Percentiles rank a stretch among this genome's conserved stretches.
phyloP scores from a whole-genome alignment of 129 eudicot species.

The Silybum marianum region DNA sequence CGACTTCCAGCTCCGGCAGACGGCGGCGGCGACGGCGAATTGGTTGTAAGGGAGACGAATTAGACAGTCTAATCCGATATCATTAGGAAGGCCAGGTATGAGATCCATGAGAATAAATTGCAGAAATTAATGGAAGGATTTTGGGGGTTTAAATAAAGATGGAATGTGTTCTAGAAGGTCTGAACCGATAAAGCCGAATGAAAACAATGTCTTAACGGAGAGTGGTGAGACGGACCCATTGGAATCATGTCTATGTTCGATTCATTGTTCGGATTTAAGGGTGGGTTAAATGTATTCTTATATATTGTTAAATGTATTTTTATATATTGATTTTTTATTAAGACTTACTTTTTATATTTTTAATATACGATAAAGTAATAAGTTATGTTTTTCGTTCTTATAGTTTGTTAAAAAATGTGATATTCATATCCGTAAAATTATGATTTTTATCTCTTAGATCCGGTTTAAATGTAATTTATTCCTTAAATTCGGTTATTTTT shows the following conservation, averaged over 20 bases:
- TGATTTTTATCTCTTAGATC: too few relatives aligned
- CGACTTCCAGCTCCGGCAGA: constrained; percentile 53
- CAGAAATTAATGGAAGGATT: neutral
- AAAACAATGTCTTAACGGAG: constrained; percentile 19
- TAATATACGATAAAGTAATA: too few relatives aligned
- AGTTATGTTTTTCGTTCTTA: too few relatives aligned
- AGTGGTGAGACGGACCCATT: constrained; percentile 23
- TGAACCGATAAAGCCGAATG: constrained; percentile 9
- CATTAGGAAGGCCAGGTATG: constrained; percentile 62
- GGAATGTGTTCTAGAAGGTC: constrained; percentile 36
- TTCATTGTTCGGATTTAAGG: constrained; percentile 11
- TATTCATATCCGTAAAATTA: too few relatives aligned
- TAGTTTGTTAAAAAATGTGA: too few relatives aligned
- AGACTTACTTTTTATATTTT: too few relatives aligned
- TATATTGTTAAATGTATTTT: too few relatives aligned
- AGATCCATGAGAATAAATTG: constrained; percentile 37
- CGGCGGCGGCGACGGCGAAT: constrained; percentile 55
- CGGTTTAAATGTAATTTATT: too few relatives aligned
- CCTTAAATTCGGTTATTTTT: too few relatives aligned
- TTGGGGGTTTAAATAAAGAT: neutral
- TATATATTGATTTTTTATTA: neutral
- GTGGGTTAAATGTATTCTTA: neutral
- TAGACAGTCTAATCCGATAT: constrained; percentile 60
- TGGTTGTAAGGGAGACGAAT: constrained; percentile 40
- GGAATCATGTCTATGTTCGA: neutral